Evolutionary conservation across 768 basidiomycete species (phyloP).

Genomic region (Tricholoma furcatifolium): DNA sequence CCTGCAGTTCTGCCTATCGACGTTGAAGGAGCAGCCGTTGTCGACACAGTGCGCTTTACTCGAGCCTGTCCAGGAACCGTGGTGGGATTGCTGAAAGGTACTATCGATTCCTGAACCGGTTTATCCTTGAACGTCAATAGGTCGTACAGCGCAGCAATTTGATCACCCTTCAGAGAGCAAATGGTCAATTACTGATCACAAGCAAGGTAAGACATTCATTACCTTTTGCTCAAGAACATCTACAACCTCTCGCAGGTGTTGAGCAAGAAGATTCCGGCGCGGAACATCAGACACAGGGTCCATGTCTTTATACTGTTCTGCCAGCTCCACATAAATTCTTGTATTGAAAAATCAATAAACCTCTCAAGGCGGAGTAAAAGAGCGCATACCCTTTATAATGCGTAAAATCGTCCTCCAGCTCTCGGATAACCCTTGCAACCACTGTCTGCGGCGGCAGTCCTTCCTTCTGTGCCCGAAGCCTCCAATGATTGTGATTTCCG

Average conservation of each 20-base stretch:
- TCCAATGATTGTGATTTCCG: slow-evolving; percentile 27
- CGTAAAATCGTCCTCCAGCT: slow-evolving; percentile 93
- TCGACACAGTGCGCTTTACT: slow-evolving; percentile 7
- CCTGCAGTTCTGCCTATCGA: slow-evolving; percentile 5
- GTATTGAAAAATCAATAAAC: slow-evolving; percentile 3
- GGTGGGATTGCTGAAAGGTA: slow-evolving; percentile 15
- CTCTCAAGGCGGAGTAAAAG: neutral
- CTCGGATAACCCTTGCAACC: slow-evolving; percentile 75
- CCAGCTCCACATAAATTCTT: slow-evolving; percentile 88
- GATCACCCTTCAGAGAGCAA: slow-evolving; percentile 66
- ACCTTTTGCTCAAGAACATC: slow-evolving; percentile 93
- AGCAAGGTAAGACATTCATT: neutral
- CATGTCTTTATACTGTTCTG: slow-evolving; percentile 91
- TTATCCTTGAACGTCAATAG: slow-evolving; percentile 77
- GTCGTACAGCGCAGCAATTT: slow-evolving; percentile 90
- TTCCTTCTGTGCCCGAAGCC: slow-evolving; percentile 27
- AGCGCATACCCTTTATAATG: slow-evolving; percentile 85
- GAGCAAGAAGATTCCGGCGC: slow-evolving; percentile 83
- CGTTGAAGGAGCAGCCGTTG: slow-evolving; percentile 9
- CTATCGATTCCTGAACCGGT: slow-evolving; percentile 31
- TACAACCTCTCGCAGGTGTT: slow-evolving; percentile 88
- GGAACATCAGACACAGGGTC: slow-evolving; percentile 79
- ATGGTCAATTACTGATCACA: neutral
- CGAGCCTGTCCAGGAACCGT: neutral
- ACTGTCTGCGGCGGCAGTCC: slow-evolving; percentile 85